Base-by-base conservation (phyloP, 225 moss, liverwort and hornwort genomes). In the Antitrichia curtipendula region DNA sequence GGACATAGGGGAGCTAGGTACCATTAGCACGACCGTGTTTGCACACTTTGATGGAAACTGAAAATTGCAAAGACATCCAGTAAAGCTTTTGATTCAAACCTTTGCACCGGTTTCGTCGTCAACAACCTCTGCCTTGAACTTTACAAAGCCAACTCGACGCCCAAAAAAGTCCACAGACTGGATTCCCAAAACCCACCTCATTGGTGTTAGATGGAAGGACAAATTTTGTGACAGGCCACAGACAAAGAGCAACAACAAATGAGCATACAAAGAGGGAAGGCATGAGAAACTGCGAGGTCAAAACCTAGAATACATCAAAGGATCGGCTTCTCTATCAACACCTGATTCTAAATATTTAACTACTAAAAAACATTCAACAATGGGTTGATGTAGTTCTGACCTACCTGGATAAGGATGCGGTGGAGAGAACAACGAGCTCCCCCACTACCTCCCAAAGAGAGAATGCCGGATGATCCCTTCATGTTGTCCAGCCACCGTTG, bases 141-240 rank as follows among this genome's bases (percentile, higher is more conserved):
- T 97, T 66, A 99, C 92, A 91, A 99, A 99, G 58, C 99, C 99
- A 80, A 99, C 97, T 62, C 96, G 95, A 84, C 91, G 89, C 38
- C 95, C 94, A 64, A 97, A 99, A 89, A 95, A 93, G 90, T 99
- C 99, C 29, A 99, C 92, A 90, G 90, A 95, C 97, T 99, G 94
- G 53, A 89, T 41, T 65, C 53, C 82, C 89, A 69, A 66, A 89
- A 29, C 18, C 77, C 53, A 22, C 24, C 61, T 66, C 56, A 56
- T 83, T 74, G 69, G 23, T 77, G 34, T 86, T 79, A 74, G 62
- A n/a, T 47, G 43, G n/a, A 28, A 83, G 43, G 21, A 84, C 43
- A 59, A 62, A 41, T 56, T 41, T 29, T 59, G 34, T 28, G 28
- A 85, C 38, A 36, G 43, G 13, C 8, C 22, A 45, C 49, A 41